phyloP scores from a whole-genome alignment of 768 basidiomycete species.

The Gautieria morchelliformis region DNA sequence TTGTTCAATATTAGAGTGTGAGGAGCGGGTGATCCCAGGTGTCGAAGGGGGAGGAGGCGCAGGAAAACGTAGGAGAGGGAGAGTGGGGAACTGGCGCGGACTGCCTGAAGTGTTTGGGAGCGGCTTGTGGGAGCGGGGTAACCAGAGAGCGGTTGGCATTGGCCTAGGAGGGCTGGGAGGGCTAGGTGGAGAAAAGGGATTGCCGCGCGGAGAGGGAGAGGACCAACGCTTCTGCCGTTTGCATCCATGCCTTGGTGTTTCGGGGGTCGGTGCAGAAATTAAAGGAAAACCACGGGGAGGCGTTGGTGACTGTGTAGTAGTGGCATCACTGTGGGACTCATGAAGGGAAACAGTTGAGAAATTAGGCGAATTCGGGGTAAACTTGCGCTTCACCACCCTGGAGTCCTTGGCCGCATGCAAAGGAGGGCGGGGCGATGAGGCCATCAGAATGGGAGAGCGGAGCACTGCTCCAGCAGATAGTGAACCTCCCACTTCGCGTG shows the following conservation, averaged over 20 bases:
- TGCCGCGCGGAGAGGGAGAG: neutral
- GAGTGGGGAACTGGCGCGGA: neutral
- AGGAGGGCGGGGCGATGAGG: neutral
- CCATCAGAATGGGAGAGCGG: neutral
- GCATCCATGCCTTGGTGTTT: neutral
- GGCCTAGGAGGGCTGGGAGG: neutral
- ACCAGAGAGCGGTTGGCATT: neutral
- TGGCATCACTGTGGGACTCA: neutral
- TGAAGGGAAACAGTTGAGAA: neutral
- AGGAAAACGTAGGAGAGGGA: neutral
- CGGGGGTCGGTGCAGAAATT: neutral
- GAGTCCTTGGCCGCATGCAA: neutral
- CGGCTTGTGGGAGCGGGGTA: neutral
- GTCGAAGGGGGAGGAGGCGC: neutral
- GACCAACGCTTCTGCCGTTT: neutral
- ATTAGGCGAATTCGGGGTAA: neutral
- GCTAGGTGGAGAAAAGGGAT: neutral
- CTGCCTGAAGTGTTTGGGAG: neutral
- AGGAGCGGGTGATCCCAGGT: neutral
- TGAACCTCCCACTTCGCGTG: neutral
- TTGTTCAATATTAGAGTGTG: neutral
- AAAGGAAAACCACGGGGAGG: neutral
- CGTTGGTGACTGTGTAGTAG: neutral
- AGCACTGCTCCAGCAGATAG: neutral
- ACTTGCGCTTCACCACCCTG: neutral